Percentiles rank a stretch among this genome's conserved stretches.
phyloP scores from a whole-genome alignment of 495 filamentous ascomycete genomes.

The Clohesyomyces aquaticus region DNA sequence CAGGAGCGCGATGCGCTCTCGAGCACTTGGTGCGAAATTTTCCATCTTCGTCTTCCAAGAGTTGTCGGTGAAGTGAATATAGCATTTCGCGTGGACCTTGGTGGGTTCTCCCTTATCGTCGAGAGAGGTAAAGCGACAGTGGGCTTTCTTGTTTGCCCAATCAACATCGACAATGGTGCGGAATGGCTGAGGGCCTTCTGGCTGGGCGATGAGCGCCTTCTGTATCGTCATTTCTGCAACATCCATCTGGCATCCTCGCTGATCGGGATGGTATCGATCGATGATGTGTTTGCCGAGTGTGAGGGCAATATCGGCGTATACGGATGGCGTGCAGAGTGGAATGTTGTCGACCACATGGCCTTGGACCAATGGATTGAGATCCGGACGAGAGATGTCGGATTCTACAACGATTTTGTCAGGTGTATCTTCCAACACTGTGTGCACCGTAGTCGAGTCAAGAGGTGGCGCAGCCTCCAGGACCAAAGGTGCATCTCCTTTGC shows the following conservation, averaged over 20 bases:
- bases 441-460: slow-evolving; percentile 41
- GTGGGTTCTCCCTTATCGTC: no score
- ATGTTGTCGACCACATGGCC: slow-evolving; percentile 75
- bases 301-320: slow-evolving; percentile 78
- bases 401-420: slow-evolving; percentile 69
- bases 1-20: no score
- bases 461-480: slow-evolving; percentile 23
- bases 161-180: no score
- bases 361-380: slow-evolving; percentile 62
- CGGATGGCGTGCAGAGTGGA: slow-evolving; percentile 56
- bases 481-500: slow-evolving; percentile 50
- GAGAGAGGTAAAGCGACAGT: no score
- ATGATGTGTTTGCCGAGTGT: slow-evolving; percentile 71
- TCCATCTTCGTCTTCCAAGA: no score
- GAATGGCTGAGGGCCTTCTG: background rate
- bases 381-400: slow-evolving; percentile 59
- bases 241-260: background rate
- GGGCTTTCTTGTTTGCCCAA: no score
- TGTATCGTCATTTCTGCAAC: background rate
- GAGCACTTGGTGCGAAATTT: no score
- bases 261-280: background rate
- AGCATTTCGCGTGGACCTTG: no score
- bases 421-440: slow-evolving; percentile 57
- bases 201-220: background rate
- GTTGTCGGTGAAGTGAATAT: no score